Base-by-base conservation (phyloP, 805 yeast species). In the Saccharomycopsis sp. region DNA sequence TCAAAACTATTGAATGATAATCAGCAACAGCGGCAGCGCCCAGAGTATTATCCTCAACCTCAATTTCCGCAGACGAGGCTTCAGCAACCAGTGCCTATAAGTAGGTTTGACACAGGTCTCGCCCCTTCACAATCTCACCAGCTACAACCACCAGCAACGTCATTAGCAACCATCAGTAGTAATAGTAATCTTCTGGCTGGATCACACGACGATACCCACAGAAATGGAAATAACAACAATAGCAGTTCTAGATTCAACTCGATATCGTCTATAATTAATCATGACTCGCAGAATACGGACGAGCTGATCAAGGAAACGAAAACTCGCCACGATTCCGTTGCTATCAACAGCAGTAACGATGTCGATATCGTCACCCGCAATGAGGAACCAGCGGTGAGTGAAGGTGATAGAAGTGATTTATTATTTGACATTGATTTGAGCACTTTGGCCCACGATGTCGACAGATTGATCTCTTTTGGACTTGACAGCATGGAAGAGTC, bases 1-100 rank as follows among this genome's bases (percentile, higher is more conserved):
- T 70, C 60, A 67, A 53, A 41, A 16, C 2, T 53, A 24, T n/a
- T 44, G 18, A 53, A 53, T 16, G 34, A 40, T 12, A 52, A 37
- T 20, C 18, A n/a, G 9, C 50, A 16, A 44, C 20, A 44, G 20
- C 20, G 23, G 16, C 48, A n/a, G 48, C 48, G 16, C 8, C 48
- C 48, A 16, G 48, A 44, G 16, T 44, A 44, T 44, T 44, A 44
- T 20, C 48, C 51, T 48, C 51, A 48, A n/a, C n/a, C 24, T 7
- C 51, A 48, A 3, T 9, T 14, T 20, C 23, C 29, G 12, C 51
- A 48, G 21, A 18, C 24, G 20, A 48, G 20, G 8, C 50, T n/a
- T n/a, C n/a, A n/a, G n/a, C n/a, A n/a, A n/a, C n/a, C n/a, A n/a
- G n/a, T n/a, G n/a, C n/a, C n/a, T n/a, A n/a, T n/a, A n/a, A n/a